A percentile compares a stretch with the other conserved stretches of the same genome.
Evolutionary conservation across 495 filamentous ascomycete species (phyloP).

Genomic region (Lichina pygmaea): DNA sequence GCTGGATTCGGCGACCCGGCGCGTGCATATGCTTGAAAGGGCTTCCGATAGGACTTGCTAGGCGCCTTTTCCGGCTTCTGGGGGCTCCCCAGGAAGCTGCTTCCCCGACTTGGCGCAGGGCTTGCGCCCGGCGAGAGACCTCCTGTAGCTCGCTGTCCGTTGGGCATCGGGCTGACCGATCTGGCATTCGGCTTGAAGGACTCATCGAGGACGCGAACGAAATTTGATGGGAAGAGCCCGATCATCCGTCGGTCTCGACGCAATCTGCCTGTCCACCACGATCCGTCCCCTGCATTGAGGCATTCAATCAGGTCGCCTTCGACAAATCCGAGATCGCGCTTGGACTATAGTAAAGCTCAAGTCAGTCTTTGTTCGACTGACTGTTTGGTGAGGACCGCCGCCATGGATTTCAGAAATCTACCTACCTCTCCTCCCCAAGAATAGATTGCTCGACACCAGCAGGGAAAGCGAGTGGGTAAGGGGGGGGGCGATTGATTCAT

Average conservation of each 20-base stretch:
- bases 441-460: slow-evolving; percentile 86
- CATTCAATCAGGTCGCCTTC: slow-evolving; percentile 97
- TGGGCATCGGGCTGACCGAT: slow-evolving; percentile 44
- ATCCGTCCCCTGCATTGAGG: slow-evolving; percentile 86
- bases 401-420: slow-evolving; percentile 1
- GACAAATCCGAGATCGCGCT: slow-evolving; percentile 81
- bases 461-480: slow-evolving; percentile 69
- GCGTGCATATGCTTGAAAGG: slow-evolving; percentile 27
- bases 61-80: slow-evolving; percentile 22
- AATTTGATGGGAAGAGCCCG: slow-evolving; percentile 89
- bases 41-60: slow-evolving; percentile 22
- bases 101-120: background rate
- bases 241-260: slow-evolving; percentile 65
- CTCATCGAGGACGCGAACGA: slow-evolving; percentile 71
- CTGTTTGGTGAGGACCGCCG: slow-evolving; percentile 2
- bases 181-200: slow-evolving; percentile 50
- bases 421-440: slow-evolving; percentile 85
- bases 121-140: slow-evolving; percentile 12
- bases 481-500: slow-evolving; percentile 36
- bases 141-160: slow-evolving; percentile 15
- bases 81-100: slow-evolving; percentile 4
- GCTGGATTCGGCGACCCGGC: slow-evolving; percentile 20
- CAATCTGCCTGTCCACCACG: slow-evolving; percentile 91
- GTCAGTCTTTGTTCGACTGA: background rate
- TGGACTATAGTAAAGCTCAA: slow-evolving; percentile 24